phyloP scores from a whole-genome alignment of 1,284 basidiomycete genomes.

The Ceratobasidium sp. region DNA sequence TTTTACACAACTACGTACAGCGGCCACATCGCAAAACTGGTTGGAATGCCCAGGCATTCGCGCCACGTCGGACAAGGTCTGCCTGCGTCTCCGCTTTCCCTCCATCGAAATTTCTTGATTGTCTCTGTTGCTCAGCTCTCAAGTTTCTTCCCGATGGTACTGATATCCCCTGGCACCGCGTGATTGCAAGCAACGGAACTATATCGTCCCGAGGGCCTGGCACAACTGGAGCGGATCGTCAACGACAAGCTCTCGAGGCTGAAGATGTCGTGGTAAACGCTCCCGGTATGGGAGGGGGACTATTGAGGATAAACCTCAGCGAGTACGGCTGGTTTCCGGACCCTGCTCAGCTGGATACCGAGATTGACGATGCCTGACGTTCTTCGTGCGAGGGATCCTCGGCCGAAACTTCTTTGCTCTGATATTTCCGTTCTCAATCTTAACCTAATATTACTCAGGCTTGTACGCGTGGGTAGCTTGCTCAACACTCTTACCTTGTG shows the following conservation, averaged over 20 bases:
- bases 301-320: slow-evolving; percentile 64
- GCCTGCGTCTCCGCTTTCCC: slow-evolving; percentile 46
- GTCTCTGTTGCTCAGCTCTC: slow-evolving; percentile 63
- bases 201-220: slow-evolving; percentile 88
- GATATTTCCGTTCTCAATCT: neutral
- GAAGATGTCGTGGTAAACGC: slow-evolving; percentile 77
- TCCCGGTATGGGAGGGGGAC: slow-evolving; percentile 61
- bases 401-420: neutral
- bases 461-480: neutral
- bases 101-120: neutral
- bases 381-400: neutral
- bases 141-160: slow-evolving; percentile 74
- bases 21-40: slow-evolving; percentile 87
- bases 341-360: slow-evolving; percentile 54
- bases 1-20: slow-evolving; percentile 6
- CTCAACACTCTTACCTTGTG: slow-evolving; percentile 6
- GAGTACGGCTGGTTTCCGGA: slow-evolving; percentile 75
- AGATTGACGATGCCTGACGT: slow-evolving; percentile 47
- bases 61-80: slow-evolving; percentile 88
- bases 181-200: slow-evolving; percentile 72
- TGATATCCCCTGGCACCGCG: slow-evolving; percentile 80
- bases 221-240: slow-evolving; percentile 74
- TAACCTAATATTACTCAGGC: neutral
- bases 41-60: slow-evolving; percentile 85
- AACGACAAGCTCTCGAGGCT: slow-evolving; percentile 73